A percentile compares a stretch with the other conserved stretches of the same genome.
Conservation (phyloP, 2,329 filamentous ascomycete species). For the Xylaria sp. region DNA sequence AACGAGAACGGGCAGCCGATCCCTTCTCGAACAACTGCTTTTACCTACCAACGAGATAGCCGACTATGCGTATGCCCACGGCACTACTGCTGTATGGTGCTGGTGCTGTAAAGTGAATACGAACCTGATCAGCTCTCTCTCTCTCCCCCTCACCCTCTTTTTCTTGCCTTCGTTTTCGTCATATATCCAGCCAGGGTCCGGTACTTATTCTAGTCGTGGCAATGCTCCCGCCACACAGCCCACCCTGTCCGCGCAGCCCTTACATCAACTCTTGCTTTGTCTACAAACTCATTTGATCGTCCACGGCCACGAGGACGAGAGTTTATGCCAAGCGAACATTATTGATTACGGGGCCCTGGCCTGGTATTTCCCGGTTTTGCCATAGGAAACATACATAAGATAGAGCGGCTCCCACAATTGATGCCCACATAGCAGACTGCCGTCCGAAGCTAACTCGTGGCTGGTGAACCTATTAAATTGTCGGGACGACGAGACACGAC, state of each 20-base stretch:
- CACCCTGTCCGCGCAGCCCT: background rate
- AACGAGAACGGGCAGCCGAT: background rate
- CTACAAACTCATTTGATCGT: constrained; percentile 9
- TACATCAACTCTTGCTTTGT: constrained; percentile 20
- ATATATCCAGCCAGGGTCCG: constrained; percentile 9
- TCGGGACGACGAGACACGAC: constrained; percentile 6
- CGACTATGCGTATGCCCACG: too few species aligned
- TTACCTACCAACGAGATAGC: background rate
- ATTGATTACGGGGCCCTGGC: constrained; percentile 17
- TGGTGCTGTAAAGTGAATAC: background rate
- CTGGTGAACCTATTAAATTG: constrained; percentile 11
- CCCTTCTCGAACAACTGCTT: background rate
- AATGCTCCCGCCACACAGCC: constrained; percentile 38
- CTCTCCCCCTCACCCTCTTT: background rate
- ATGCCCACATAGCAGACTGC: background rate
- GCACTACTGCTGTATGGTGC: background rate
- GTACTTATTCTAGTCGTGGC: constrained; percentile 41
- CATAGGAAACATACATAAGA: constrained; percentile 11
- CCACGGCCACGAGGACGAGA: constrained; percentile 20
- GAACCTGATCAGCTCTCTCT: constrained; percentile 5
- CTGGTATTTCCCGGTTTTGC: constrained; percentile 7
- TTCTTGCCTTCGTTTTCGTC: constrained; percentile 20
- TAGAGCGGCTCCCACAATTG: background rate
- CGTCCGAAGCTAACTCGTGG: constrained; percentile 10
- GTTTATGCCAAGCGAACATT: constrained; percentile 26